Conservation (phyloP, 108 stramenopile genomes). For the Fragilariopsis cylindrus region DNA sequence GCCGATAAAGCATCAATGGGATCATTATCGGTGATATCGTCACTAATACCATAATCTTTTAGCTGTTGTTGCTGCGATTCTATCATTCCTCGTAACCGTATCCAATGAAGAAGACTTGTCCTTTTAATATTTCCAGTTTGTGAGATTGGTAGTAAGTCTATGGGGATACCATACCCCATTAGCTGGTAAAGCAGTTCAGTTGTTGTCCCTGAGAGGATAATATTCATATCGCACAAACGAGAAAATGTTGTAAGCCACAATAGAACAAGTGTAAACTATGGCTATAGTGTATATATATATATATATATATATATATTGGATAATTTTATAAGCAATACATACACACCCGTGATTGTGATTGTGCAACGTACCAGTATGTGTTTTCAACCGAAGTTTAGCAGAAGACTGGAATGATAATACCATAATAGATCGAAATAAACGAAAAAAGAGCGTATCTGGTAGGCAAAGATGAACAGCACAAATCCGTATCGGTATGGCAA, state of each 20-base stretch:
- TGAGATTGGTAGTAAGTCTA: conserved; percentile 20
- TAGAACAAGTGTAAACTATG: no score
- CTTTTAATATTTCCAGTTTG: conserved; percentile 20
- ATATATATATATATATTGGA: no score
- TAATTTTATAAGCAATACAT: no score
- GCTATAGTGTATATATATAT: no score
- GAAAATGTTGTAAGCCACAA: no score
- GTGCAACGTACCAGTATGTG: not conserved
- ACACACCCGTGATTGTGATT: no score
- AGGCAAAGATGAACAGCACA: conserved; percentile 2
- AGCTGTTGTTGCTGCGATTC: not conserved
- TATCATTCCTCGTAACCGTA: conserved; percentile 4
- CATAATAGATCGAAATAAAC: not conserved
- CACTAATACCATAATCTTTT: not conserved
- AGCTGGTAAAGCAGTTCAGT: conserved; percentile 21
- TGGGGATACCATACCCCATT: conserved; percentile 32
- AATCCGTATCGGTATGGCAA: not conserved
- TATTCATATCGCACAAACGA: not conserved
- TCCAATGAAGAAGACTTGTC: conserved; percentile 26
- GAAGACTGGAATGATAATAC: not conserved
- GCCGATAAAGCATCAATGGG: not conserved
- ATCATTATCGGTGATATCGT: not conserved
- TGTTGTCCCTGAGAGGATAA: not conserved
- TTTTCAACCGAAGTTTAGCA: not conserved
- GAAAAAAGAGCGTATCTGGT: conserved; percentile 14